These are phyloP conservation scores for Pythium rishiriense DNA, from an alignment of 352 stramenopile species.

Conservation along the genomic window DNA sequence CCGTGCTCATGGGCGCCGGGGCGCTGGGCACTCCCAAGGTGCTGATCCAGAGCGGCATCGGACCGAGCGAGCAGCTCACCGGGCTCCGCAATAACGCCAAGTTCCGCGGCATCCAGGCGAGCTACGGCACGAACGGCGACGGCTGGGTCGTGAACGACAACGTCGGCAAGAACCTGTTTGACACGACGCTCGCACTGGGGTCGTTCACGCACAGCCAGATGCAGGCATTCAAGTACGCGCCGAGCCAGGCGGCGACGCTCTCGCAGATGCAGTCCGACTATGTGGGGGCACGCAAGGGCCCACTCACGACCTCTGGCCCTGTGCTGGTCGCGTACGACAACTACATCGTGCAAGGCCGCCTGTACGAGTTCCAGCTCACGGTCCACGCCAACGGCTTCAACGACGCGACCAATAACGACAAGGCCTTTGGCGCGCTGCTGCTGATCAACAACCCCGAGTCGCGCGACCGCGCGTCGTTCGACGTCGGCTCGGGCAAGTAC, in stretches of 20 bases:
- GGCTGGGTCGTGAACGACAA: conserved; percentile 52
- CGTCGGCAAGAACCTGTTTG: conserved; percentile 62
- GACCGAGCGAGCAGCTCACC: conserved; percentile 53
- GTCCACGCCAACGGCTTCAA: conserved; percentile 49
- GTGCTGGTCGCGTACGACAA: conserved; percentile 68
- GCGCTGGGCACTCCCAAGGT: conserved; percentile 77
- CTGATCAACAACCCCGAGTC: conserved; percentile 70
- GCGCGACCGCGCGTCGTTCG: conserved; percentile 49
- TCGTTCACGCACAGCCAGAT: conserved; percentile 62
- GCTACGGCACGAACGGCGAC: neutral
- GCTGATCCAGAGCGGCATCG: conserved; percentile 80
- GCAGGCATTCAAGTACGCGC: conserved; percentile 42
- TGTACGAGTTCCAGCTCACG: conserved; percentile 70
- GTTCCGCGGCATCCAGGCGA: conserved; percentile 11
- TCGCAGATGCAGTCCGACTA: conserved; percentile 1
- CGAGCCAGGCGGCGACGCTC: conserved; percentile 13
- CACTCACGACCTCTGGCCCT: conserved; percentile 45
- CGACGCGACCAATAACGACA: conserved; percentile 29
- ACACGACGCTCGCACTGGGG: conserved; percentile 50
- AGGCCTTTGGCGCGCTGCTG: conserved; percentile 44
- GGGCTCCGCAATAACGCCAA: conserved; percentile 24
- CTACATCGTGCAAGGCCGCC: conserved; percentile 48
- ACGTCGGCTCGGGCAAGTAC: conserved; percentile 21
- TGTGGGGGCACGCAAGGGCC: conserved; percentile 14
- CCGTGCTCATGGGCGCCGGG: conserved; percentile 77